Evolutionary conservation across 768 basidiomycete species (phyloP).

Genomic region (Russula sp.): DNA sequence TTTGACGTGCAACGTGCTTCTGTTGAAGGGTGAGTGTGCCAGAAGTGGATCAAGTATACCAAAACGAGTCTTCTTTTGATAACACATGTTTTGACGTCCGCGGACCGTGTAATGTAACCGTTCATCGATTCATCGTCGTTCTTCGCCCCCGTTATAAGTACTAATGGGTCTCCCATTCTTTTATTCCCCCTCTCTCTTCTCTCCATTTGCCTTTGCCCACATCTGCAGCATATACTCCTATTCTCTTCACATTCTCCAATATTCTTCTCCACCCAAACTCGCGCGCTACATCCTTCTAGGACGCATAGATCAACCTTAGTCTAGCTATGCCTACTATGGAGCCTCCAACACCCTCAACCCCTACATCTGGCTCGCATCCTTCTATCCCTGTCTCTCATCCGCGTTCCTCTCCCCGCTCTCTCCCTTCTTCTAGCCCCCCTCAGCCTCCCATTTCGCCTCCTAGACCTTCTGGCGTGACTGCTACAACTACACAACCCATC

Average conservation of each 20-base stretch:
- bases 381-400: constrained; percentile 25
- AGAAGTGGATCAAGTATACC: constrained; percentile 15
- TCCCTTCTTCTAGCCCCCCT: constrained; percentile 11
- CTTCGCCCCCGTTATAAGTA: constrained; percentile 19
- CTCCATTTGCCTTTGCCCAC: constrained; percentile 8
- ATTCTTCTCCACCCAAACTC: constrained; percentile 14
- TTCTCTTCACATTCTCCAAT: constrained; percentile 16
- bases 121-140: constrained; percentile 21
- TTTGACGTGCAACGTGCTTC: constrained; percentile 20
- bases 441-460: constrained; percentile 26
- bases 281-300: constrained; percentile 22
- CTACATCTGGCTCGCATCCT: constrained; percentile 18
- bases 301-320: constrained; percentile 12
- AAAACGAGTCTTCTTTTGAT: constrained; percentile 14
- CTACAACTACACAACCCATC: constrained; percentile 14
- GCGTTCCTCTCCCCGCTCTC: constrained; percentile 24
- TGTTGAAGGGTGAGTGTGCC: constrained; percentile 6
- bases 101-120: constrained; percentile 18
- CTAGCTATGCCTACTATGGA: constrained; percentile 20
- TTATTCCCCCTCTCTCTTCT: not conserved
- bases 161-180: not conserved
- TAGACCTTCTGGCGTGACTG: constrained; percentile 5
- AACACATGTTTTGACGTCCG: constrained; percentile 24
- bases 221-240: constrained; percentile 19
- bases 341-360: constrained; percentile 19